Conservation (phyloP, 306 rosid species). For the Benincasa hispida region DNA sequence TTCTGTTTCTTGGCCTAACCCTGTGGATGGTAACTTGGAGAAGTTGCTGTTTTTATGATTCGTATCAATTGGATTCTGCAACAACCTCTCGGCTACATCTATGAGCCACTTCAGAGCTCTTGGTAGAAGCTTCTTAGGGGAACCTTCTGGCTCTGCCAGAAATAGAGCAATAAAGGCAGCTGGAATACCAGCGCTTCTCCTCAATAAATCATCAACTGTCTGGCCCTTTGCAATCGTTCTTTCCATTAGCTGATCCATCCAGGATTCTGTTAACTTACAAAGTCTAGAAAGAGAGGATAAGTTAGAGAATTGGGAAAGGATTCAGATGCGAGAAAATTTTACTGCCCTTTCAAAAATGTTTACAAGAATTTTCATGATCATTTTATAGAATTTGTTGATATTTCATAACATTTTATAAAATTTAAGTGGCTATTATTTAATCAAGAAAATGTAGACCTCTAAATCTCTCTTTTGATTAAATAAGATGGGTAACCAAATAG, state of each 20-base stretch:
- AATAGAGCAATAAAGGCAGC: conserved; percentile 88
- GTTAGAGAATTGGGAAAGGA: neutral
- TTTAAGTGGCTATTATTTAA: neutral
- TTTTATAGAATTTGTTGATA: neutral
- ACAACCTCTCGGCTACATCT: conserved; percentile 59
- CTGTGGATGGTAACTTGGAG: conserved; percentile 16
- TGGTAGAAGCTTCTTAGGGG: conserved; percentile 95
- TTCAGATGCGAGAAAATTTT: neutral
- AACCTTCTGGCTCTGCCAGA: conserved; percentile 97
- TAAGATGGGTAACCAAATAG: neutral
- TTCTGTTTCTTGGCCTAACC: conserved; percentile 17
- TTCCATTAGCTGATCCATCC: conserved; percentile 98
- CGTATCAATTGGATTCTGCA: conserved; percentile 36
- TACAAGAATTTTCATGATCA: neutral
- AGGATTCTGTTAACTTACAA: conserved; percentile 72
- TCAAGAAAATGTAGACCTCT: neutral
- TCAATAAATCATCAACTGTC: conserved; percentile 74
- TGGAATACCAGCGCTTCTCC: conserved; percentile 99
- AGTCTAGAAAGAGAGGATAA: conserved; percentile 38
- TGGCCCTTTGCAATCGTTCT: conserved; percentile 84
- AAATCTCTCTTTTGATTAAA: neutral
- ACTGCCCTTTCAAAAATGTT: neutral
- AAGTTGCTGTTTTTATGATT: conserved; percentile 24
- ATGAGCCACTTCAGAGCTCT: conserved; percentile 80
- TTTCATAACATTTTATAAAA: neutral